Evolutionary conservation across 2,329 filamentous ascomycete species (phyloP).

Genomic region (Mycosphaerelloides madeirae): DNA sequence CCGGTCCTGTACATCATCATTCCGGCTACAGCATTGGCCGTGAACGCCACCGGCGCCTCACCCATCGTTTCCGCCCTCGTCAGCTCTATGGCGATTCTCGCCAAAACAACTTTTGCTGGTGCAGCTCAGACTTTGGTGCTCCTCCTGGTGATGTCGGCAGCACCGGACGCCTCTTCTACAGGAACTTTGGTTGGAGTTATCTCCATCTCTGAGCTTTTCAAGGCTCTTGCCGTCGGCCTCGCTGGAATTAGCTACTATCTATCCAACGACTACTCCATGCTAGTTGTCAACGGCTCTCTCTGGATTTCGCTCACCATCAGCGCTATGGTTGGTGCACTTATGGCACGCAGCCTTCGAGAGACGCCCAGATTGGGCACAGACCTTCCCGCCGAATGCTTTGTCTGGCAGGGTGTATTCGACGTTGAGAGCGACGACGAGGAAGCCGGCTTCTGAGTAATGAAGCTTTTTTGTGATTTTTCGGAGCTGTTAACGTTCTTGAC

Average conservation of each 20-base stretch:
- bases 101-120: slow-evolving; percentile 41
- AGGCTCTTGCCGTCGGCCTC: slow-evolving; percentile 44
- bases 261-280: slow-evolving; percentile 41
- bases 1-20: slow-evolving; percentile 39
- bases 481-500: slow-evolving; percentile 7
- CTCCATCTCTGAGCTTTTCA: slow-evolving; percentile 44
- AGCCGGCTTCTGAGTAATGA: slow-evolving; percentile 11
- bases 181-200: slow-evolving; percentile 47
- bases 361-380: slow-evolving; percentile 43
- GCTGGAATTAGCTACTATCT: slow-evolving; percentile 44
- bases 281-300: slow-evolving; percentile 41
- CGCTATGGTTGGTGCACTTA: slow-evolving; percentile 38
- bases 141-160: slow-evolving; percentile 45
- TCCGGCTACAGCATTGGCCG: slow-evolving; percentile 36
- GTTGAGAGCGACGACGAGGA: slow-evolving; percentile 32
- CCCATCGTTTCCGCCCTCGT: slow-evolving; percentile 35
- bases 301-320: slow-evolving; percentile 42
- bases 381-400: slow-evolving; percentile 38
- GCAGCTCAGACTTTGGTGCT: slow-evolving; percentile 41
- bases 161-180: slow-evolving; percentile 44
- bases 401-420: slow-evolving; percentile 47
- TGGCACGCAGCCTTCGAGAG: slow-evolving; percentile 44
- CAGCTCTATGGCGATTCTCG: slow-evolving; percentile 38
- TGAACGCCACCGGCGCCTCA: slow-evolving; percentile 27
- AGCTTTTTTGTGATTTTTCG: slow-evolving; percentile 2